These are phyloP conservation scores for Hanseniaspora opuntiae DNA, from an alignment of 805 yeast species.

Conservation along the genomic window DNA sequence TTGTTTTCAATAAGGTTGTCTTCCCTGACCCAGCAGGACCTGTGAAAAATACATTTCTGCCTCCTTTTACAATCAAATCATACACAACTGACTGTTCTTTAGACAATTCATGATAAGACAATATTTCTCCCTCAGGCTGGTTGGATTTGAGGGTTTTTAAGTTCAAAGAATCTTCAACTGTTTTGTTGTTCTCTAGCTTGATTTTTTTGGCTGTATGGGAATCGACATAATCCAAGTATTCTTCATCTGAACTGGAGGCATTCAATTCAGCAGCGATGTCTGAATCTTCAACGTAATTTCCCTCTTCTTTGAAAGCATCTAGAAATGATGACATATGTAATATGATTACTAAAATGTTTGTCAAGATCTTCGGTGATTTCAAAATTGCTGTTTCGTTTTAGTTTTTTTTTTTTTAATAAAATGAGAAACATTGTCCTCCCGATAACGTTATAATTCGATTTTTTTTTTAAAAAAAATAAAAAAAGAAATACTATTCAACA, in stretches of 20 bases:
- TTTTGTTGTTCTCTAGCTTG: neutral
- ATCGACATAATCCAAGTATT: neutral
- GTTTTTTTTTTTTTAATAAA: no score
- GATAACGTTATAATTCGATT: no score
- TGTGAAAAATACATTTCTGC: slow-evolving; percentile 42
- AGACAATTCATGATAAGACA: slow-evolving; percentile 24
- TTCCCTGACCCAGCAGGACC: slow-evolving; percentile 88
- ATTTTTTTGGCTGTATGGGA: neutral
- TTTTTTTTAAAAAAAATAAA: no score
- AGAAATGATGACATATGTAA: neutral
- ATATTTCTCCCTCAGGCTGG: neutral
- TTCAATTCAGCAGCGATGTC: slow-evolving; percentile 17
- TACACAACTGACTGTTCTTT: slow-evolving; percentile 57
- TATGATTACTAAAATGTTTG: no score
- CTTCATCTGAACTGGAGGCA: neutral
- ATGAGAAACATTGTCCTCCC: no score
- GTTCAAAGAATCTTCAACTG: neutral
- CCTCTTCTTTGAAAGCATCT: slow-evolving; percentile 15
- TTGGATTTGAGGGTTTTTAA: neutral
- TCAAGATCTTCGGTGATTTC: no score
- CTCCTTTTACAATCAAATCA: slow-evolving; percentile 20
- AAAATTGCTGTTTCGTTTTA: no score
- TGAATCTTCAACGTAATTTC: slow-evolving; percentile 17
- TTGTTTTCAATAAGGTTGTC: slow-evolving; percentile 49
- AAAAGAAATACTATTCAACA: no score